These are phyloP conservation scores for Trichosporon coremiiforme DNA, from an alignment of 1,284 basidiomycete species.

Conservation along the genomic window DNA sequence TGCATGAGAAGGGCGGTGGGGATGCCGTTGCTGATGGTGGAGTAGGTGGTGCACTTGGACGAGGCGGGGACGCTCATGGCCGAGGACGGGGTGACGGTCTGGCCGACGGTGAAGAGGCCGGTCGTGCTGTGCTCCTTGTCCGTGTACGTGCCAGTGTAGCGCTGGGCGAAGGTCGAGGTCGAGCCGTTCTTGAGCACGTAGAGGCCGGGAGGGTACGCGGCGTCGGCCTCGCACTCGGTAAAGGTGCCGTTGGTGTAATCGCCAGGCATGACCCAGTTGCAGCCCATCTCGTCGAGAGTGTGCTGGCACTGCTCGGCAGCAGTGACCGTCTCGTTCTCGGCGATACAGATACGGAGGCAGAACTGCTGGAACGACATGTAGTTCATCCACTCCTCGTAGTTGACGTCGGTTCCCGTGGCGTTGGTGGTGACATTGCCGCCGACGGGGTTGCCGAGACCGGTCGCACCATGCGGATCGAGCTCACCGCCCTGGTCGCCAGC, in stretches of 20 bases:
- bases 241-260: slow-evolving; percentile 57
- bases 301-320: slow-evolving; percentile 53
- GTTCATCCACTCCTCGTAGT: slow-evolving; percentile 61
- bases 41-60: slow-evolving; percentile 55
- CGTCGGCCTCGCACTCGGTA: slow-evolving; percentile 56
- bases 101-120: slow-evolving; percentile 50
- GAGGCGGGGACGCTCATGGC: slow-evolving; percentile 52
- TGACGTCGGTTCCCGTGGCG: slow-evolving; percentile 58
- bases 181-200: slow-evolving; percentile 51
- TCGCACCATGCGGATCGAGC: slow-evolving; percentile 60
- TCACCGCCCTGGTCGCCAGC: slow-evolving; percentile 58
- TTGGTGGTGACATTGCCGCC: slow-evolving; percentile 62
- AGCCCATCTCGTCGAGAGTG: slow-evolving; percentile 58
- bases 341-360: slow-evolving; percentile 57
- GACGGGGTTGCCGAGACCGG: slow-evolving; percentile 59
- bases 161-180: slow-evolving; percentile 56
- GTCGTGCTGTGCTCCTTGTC: slow-evolving; percentile 46
- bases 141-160: slow-evolving; percentile 56
- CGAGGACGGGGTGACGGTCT: slow-evolving; percentile 51
- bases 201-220: slow-evolving; percentile 56
- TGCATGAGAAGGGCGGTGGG: slow-evolving; percentile 32
- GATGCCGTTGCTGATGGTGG: slow-evolving; percentile 49
- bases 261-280: slow-evolving; percentile 58
- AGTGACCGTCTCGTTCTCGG: slow-evolving; percentile 51
- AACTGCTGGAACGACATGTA: slow-evolving; percentile 56